These are phyloP conservation scores for Phlyctochytrium planicorne DNA, from an alignment of 192 early-diverging fungal genomes.

Conservation along the genomic window DNA sequence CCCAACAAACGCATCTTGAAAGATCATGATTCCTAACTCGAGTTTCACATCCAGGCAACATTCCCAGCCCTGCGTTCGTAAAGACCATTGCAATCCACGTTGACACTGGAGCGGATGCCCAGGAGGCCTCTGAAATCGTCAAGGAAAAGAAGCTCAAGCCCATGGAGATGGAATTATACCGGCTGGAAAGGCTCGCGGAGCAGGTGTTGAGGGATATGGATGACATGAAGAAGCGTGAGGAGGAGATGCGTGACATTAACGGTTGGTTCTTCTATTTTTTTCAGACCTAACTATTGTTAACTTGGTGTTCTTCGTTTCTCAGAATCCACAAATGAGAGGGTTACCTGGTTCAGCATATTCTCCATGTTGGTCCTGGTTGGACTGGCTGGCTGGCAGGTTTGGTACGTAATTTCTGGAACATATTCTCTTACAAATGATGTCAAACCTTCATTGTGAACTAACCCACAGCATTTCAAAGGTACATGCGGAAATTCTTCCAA, in stretches of 20 bases:
- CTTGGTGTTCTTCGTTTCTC: slow-evolving; percentile 9
- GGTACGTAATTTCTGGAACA: slow-evolving; percentile 64
- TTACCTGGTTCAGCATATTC: slow-evolving; percentile 76
- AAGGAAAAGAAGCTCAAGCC: slow-evolving; percentile 82
- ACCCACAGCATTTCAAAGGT: not conserved
- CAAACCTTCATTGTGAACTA: not conserved
- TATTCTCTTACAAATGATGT: not conserved
- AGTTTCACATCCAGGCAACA: slow-evolving; percentile 3
- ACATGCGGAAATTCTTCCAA: slow-evolving; percentile 27
- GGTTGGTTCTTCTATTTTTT: slow-evolving; percentile 42
- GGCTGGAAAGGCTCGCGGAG: slow-evolving; percentile 72
- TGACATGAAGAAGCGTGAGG: slow-evolving; percentile 76
- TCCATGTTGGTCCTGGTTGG: slow-evolving; percentile 70
- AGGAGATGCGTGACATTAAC: slow-evolving; percentile 84
- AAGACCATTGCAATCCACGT: slow-evolving; percentile 75
- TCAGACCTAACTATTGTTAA: not conserved
- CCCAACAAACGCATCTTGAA: not conserved
- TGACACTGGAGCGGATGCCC: slow-evolving; percentile 82
- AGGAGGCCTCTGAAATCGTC: slow-evolving; percentile 68
- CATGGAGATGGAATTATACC: slow-evolving; percentile 82
- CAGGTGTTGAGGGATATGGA: slow-evolving; percentile 86
- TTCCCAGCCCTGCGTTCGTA: not conserved
- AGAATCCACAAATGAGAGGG: slow-evolving; percentile 88
- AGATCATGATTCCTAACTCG: too few relatives aligned
- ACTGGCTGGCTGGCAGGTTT: slow-evolving; percentile 76